These are phyloP conservation scores for Coemansia sp. DNA, from an alignment of 192 early-diverging fungal species.

Conservation along the genomic window DNA sequence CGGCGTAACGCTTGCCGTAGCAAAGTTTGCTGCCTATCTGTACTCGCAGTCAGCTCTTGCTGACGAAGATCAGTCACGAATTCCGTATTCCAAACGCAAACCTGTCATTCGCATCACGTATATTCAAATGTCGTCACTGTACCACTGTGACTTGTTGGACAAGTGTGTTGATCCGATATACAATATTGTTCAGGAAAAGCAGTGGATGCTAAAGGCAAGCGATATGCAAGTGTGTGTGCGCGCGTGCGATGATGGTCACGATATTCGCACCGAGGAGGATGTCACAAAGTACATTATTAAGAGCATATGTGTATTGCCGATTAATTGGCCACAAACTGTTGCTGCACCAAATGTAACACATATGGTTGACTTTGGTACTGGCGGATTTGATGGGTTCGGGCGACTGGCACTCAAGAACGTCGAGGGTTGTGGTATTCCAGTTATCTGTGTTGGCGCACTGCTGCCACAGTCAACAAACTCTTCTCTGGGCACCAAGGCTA, in stretches of 20 bases:
- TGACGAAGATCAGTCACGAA: conserved; percentile 57
- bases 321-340: conserved; percentile 61
- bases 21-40: conserved; percentile 9
- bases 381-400: conserved; percentile 81
- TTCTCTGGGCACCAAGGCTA: conserved; percentile 70
- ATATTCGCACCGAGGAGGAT: conserved; percentile 62
- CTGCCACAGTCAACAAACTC: conserved; percentile 17
- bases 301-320: conserved; percentile 64
- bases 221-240: conserved; percentile 61
- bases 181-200: conserved; percentile 15
- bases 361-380: conserved; percentile 92
- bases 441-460: conserved; percentile 29
- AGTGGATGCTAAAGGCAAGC: conserved; percentile 15
- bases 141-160: conserved; percentile 48
- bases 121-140: conserved; percentile 84
- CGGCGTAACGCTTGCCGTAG: conserved; percentile 7
- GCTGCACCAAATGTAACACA: conserved; percentile 65
- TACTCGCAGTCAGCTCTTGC: conserved; percentile 6
- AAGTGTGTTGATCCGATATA: not conserved
- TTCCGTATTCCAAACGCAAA: conserved; percentile 76
- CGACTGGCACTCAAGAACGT: conserved; percentile 79
- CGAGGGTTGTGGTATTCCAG: conserved; percentile 78
- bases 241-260: conserved; percentile 77
- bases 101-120: conserved; percentile 75
- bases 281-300: no score